Conservation (phyloP, 2,329 filamentous ascomycete genomes). For the Pseudogymnoascus sp. region DNA sequence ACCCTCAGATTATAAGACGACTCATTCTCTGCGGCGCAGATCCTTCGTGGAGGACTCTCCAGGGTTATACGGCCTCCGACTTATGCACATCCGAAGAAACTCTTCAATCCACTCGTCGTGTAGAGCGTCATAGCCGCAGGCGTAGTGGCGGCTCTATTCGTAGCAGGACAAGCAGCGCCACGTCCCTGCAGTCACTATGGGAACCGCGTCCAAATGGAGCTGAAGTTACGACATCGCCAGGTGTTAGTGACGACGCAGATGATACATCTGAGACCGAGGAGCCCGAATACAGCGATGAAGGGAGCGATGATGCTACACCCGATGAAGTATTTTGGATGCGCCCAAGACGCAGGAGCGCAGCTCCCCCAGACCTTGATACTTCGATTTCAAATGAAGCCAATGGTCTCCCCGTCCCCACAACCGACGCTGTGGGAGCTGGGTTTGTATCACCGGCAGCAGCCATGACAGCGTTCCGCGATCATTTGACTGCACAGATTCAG, state of each 20-base stretch:
- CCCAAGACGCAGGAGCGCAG: slow-evolving; percentile 26
- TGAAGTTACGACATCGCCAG: slow-evolving; percentile 28
- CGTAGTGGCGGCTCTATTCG: slow-evolving; percentile 54
- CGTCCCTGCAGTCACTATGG: slow-evolving; percentile 61
- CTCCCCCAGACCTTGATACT: not conserved
- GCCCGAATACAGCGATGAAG: slow-evolving; percentile 23
- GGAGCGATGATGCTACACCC: slow-evolving; percentile 19
- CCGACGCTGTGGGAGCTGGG: slow-evolving; percentile 16
- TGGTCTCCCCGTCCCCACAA: slow-evolving; percentile 20
- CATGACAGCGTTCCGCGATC: slow-evolving; percentile 65
- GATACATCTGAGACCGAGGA: slow-evolving; percentile 36
- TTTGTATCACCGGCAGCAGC: slow-evolving; percentile 52
- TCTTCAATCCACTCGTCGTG: slow-evolving; percentile 54
- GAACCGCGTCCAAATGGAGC: slow-evolving; percentile 45
- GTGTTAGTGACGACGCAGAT: slow-evolving; percentile 35
- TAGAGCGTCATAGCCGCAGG: slow-evolving; percentile 56
- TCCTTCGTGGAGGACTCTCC: slow-evolving; percentile 60
- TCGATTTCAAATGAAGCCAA: not conserved
- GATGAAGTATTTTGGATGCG: slow-evolving; percentile 30
- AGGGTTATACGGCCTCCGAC: slow-evolving; percentile 64
- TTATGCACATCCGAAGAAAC: slow-evolving; percentile 60
- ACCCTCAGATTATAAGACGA: slow-evolving; percentile 67
- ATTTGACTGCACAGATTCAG: slow-evolving; percentile 65
- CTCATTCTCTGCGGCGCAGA: slow-evolving; percentile 69
- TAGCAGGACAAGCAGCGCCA: slow-evolving; percentile 59